Percentiles rank a stretch among this genome's conserved stretches.
phyloP scores from a whole-genome alignment of 305 asterid species.

The Fraxinus xanthoxyloides region DNA sequence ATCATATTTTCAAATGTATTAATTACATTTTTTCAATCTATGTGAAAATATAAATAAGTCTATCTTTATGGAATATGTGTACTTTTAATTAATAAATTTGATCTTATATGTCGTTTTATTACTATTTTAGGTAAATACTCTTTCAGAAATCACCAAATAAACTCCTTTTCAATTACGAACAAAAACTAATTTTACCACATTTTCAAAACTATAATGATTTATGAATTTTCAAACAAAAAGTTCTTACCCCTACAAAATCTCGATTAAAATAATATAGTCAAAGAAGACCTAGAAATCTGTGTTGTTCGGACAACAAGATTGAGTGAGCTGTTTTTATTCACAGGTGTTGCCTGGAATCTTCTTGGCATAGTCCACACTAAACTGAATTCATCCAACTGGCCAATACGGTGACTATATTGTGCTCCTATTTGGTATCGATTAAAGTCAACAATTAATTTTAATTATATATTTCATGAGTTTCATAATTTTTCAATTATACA shows the following conservation, averaged over 20 bases:
- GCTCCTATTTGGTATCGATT: no score
- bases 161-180: neutral
- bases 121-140: no score
- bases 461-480: no score
- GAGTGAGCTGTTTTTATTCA: neutral
- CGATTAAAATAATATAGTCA: neutral
- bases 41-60: no score
- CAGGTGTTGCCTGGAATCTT: neutral
- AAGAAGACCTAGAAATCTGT: neutral
- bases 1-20: no score
- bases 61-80: no score
- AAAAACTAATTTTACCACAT: neutral
- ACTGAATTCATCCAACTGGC: conserved; percentile 23
- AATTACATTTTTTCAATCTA: no score
- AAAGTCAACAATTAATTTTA: no score
- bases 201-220: neutral
- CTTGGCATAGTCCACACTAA: conserved; percentile 21
- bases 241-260: neutral
- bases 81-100: no score
- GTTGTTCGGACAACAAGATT: neutral
- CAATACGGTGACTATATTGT: conserved; percentile 17
- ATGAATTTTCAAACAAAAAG: neutral
- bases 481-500: no score
- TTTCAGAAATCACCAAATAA: neutral
- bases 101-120: neutral